These are phyloP conservation scores for Ceratocystis destructans DNA, from an alignment of 2,329 filamentous ascomycete genomes.

Conservation along the genomic window DNA sequence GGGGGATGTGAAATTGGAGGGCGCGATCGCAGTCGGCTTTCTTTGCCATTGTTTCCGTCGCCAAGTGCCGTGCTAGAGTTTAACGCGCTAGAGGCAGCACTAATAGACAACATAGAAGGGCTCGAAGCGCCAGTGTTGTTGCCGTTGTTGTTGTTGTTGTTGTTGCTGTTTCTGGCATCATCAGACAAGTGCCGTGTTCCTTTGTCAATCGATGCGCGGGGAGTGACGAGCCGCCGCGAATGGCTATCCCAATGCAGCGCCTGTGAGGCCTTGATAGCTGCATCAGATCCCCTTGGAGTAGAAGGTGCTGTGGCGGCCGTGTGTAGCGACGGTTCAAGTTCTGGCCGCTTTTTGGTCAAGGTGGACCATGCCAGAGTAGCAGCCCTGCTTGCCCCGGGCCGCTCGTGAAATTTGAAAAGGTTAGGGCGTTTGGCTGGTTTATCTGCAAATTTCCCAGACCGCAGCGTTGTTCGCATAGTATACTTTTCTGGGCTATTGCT, in stretches of 20 bases:
- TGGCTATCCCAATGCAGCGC: constrained; percentile 41
- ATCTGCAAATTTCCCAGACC: constrained; percentile 35
- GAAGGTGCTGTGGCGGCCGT: constrained; percentile 21
- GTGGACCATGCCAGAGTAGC: constrained; percentile 46
- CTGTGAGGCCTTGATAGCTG: constrained; percentile 20
- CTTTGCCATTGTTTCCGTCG: constrained; percentile 7
- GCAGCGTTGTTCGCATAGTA: constrained; percentile 48
- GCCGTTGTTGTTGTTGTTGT: constrained; percentile 11
- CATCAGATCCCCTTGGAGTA: constrained; percentile 23
- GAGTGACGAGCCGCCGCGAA: constrained; percentile 36
- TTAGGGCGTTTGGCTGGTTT: constrained; percentile 31
- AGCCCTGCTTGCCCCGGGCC: constrained; percentile 43
- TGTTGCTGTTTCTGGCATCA: constrained; percentile 24
- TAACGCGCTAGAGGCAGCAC: constrained; percentile 43
- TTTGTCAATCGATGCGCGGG: constrained; percentile 15
- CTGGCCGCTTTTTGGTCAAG: constrained; percentile 27
- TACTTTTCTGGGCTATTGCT: constrained; percentile 48
- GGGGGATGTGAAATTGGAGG: constrained; percentile 13
- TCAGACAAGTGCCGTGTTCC: constrained; percentile 22
- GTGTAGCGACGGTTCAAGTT: constrained; percentile 21
- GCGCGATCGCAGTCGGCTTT: constrained; percentile 9
- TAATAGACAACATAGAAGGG: constrained; percentile 39
- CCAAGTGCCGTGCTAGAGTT: constrained; percentile 23
- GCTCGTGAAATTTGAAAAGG: constrained; percentile 11
- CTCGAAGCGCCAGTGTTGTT: constrained; percentile 30